These are phyloP conservation scores for Beauveria bassiana DNA, from an alignment of 2,329 filamentous ascomycete genomes.

Conservation along the genomic window DNA sequence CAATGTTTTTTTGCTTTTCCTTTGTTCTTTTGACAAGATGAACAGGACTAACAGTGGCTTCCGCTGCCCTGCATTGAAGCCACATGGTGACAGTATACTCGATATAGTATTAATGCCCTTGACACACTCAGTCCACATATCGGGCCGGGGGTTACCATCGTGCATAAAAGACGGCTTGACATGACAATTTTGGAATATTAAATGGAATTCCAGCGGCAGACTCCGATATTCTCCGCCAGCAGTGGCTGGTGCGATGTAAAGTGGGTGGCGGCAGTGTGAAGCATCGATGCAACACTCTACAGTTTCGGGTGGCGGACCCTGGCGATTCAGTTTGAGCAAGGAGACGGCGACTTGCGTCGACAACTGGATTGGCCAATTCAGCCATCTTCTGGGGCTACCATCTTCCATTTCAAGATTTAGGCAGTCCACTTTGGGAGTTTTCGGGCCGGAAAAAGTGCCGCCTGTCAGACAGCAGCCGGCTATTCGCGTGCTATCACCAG, in stretches of 20 bases:
- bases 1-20: background rate
- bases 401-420: background rate
- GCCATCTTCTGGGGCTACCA: no score
- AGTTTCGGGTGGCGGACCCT: constrained; percentile 32
- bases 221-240: background rate
- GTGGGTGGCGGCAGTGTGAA: constrained; percentile 26
- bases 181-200: background rate
- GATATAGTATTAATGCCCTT: background rate
- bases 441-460: background rate
- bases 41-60: constrained; percentile 1
- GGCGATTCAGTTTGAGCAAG: constrained; percentile 9
- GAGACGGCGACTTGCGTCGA: background rate
- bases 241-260: constrained; percentile 10
- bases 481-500: background rate
- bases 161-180: background rate
- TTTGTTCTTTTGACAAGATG: background rate
- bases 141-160: background rate
- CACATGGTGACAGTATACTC: background rate
- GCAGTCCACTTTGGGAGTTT: background rate
- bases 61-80: background rate
- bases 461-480: background rate
- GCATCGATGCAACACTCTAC: constrained; percentile 38
- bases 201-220: no score
- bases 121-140: background rate
- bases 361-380: background rate